Conservation (phyloP, 1,139 yeast species). For the Pichia sp. region DNA sequence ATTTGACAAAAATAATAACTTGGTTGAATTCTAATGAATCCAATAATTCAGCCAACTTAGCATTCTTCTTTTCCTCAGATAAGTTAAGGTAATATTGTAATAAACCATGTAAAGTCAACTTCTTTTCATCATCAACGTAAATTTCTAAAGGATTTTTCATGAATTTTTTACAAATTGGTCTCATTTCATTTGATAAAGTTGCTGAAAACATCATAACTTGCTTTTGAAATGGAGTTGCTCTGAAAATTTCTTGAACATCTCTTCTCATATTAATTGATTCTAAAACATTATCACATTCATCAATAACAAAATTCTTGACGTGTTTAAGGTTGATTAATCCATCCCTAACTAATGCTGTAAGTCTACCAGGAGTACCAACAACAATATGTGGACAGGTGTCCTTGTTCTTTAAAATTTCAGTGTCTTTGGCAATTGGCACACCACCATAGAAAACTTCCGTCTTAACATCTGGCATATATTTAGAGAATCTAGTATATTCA, state of each 20-base stretch:
- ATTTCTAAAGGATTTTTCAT: slow-evolving; percentile 98
- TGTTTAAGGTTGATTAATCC: slow-evolving; percentile 80
- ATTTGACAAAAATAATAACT: slow-evolving; percentile 92
- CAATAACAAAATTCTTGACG: slow-evolving; percentile 91
- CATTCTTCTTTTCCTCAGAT: slow-evolving; percentile 87
- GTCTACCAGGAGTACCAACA: slow-evolving; percentile 98
- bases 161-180: slow-evolving; percentile 95
- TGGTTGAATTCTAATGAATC: slow-evolving; percentile 96
- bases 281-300: slow-evolving; percentile 97
- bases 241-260: slow-evolving; percentile 96
- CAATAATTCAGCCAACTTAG: slow-evolving; percentile 83
- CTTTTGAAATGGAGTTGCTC: slow-evolving; percentile 96
- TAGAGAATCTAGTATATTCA: slow-evolving; percentile 95
- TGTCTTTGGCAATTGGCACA: slow-evolving; percentile 77
- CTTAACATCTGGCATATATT: slow-evolving; percentile 96
- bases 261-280: slow-evolving; percentile 90
- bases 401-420: slow-evolving; percentile 82
- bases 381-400: slow-evolving; percentile 95
- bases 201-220: slow-evolving; percentile 99
- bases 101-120: slow-evolving; percentile 94
- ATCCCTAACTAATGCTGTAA: slow-evolving; percentile 89
- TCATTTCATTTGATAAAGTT: slow-evolving; percentile 86
- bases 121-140: slow-evolving; percentile 96
- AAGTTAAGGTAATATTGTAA: slow-evolving; percentile 93
- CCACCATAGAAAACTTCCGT: slow-evolving; percentile 98